Conservation (phyloP, 2,329 filamentous ascomycete genomes). For the Blastomyces gilchristii region DNA sequence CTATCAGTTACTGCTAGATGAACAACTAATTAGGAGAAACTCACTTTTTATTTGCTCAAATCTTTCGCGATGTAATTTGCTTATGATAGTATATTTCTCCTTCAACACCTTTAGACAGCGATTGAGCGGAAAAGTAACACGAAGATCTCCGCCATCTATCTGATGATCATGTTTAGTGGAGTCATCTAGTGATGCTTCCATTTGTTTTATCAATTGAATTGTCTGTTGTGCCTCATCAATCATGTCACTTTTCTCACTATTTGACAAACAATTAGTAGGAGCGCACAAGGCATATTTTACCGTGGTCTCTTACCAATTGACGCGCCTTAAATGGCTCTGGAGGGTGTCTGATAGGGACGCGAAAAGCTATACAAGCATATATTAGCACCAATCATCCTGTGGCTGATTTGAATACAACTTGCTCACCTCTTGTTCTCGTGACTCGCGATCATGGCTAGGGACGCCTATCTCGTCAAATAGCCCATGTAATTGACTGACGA, state of each 20-base stretch:
- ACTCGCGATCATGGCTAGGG: constrained; percentile 82
- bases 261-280: constrained; percentile 10
- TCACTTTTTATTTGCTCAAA: constrained; percentile 92
- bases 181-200: constrained; percentile 84
- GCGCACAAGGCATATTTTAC: not conserved
- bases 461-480: constrained; percentile 97
- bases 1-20: not conserved
- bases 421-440: constrained; percentile 75
- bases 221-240: constrained; percentile 80
- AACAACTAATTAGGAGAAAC: constrained; percentile 25
- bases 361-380: constrained; percentile 56
- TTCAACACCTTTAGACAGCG: constrained; percentile 70
- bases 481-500: constrained; percentile 84
- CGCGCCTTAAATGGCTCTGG: constrained; percentile 75
- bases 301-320: constrained; percentile 49
- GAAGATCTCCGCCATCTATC: constrained; percentile 50
- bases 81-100: constrained; percentile 73
- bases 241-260: constrained; percentile 75
- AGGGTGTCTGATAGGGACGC: constrained; percentile 82
- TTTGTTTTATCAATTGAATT: constrained; percentile 78
- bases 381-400: not conserved
- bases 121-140: constrained; percentile 72
- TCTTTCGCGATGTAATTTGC: constrained; percentile 75
- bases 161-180: constrained; percentile 55
- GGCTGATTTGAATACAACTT: constrained; percentile 7